Conservation (phyloP, 441 rosid genomes). For the Croton laevigatus region DNA sequence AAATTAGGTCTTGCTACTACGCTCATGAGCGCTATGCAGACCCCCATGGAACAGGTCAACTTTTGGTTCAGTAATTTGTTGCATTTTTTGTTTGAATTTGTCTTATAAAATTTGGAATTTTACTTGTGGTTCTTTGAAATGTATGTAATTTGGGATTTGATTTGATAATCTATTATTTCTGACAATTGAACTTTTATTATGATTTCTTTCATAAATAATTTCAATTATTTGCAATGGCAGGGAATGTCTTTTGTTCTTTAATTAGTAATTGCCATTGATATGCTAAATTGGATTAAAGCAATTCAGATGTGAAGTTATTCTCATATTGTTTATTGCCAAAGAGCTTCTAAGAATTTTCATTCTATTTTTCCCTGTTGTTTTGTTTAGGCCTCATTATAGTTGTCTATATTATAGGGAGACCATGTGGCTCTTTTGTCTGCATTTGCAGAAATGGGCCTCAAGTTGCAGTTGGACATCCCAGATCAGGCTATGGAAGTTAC, state of each 20-base stretch:
- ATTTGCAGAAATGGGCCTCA: conserved; percentile 97
- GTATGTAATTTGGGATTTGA: too few relatives aligned
- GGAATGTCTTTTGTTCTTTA: not conserved
- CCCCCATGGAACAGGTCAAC: too few relatives aligned
- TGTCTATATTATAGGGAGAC: conserved; percentile 66
- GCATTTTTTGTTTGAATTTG: too few relatives aligned
- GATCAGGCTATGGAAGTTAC: conserved; percentile 96
- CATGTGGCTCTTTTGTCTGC: conserved; percentile 96
- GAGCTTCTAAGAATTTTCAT: not conserved
- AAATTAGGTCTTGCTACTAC: too few relatives aligned
- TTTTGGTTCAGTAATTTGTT: too few relatives aligned
- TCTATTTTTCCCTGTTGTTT: not conserved
- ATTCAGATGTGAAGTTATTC: not conserved
- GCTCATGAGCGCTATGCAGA: too few relatives aligned
- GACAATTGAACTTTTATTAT: too few relatives aligned
- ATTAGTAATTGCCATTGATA: not conserved
- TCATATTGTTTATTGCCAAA: conserved; percentile 4
- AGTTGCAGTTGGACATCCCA: conserved; percentile 85
- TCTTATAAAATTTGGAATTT: too few relatives aligned
- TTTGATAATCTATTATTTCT: too few relatives aligned
- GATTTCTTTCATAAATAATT: too few relatives aligned
- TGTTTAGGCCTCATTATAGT: conserved; percentile 14
- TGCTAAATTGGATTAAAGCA: conserved; percentile 8
- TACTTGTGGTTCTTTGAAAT: too few relatives aligned
- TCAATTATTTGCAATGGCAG: too few relatives aligned